Percentiles rank a stretch among this genome's conserved stretches.
phyloP scores from a whole-genome alignment of 208 protist genomes.

The Leptomonas pyrrhocoris region DNA sequence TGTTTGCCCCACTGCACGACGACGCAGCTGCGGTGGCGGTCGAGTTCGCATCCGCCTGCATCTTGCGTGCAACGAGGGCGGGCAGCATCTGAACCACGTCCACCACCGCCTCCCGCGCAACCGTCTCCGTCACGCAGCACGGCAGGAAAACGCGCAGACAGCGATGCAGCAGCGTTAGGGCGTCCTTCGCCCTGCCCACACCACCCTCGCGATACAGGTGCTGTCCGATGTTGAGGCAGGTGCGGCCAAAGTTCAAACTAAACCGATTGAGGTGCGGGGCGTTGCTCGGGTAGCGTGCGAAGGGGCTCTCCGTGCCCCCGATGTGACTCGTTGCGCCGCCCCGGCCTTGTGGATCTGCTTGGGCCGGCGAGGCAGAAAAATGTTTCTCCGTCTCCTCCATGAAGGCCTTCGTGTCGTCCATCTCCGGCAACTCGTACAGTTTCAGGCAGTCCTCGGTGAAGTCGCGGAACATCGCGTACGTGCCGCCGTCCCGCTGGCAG shows the following conservation, averaged over 20 bases:
- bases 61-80: slow-evolving; percentile 39
- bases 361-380: slow-evolving; percentile 8
- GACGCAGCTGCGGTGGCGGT: background rate
- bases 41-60: slow-evolving; percentile 9
- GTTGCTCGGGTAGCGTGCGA: slow-evolving; percentile 6
- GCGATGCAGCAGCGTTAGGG: slow-evolving; percentile 58
- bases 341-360: background rate
- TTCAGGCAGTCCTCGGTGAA: slow-evolving; percentile 60
- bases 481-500: slow-evolving; percentile 64
- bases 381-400: slow-evolving; percentile 27
- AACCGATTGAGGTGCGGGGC: slow-evolving; percentile 32
- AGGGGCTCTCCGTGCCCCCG: background rate
- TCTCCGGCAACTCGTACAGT: slow-evolving; percentile 66
- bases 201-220: slow-evolving; percentile 54
- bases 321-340: background rate
- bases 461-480: slow-evolving; percentile 67
- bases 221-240: slow-evolving; percentile 75
- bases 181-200: slow-evolving; percentile 46
- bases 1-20: background rate
- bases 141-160: slow-evolving; percentile 64
- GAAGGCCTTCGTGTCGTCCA: slow-evolving; percentile 29
- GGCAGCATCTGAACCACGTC: slow-evolving; percentile 59
- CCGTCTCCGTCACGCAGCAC: slow-evolving; percentile 26
- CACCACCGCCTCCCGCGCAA: slow-evolving; percentile 27
- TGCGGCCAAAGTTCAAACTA: slow-evolving; percentile 61